Evolutionary conservation across 768 basidiomycete species (phyloP).

Genomic region (Floccularia luteovirens): DNA sequence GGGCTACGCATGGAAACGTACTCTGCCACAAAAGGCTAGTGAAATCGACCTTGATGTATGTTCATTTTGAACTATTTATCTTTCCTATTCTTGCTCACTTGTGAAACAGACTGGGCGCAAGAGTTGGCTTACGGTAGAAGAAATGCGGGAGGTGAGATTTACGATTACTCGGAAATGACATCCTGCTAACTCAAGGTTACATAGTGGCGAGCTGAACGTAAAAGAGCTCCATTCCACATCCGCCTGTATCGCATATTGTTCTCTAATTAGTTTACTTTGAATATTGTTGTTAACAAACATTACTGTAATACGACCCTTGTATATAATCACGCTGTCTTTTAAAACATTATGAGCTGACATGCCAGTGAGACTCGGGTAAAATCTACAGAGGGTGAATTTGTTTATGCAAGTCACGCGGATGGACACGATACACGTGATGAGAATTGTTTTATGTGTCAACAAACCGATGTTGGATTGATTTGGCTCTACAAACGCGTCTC

Average conservation of each 20-base stretch:
- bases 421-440: conserved; percentile 13
- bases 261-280: too few species aligned
- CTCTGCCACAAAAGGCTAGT: conserved; percentile 22
- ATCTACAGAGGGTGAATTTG: too few species aligned
- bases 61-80: too few species aligned
- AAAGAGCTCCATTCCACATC: conserved; percentile 24
- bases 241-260: conserved; percentile 32
- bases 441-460: conserved; percentile 11
- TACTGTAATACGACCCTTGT: too few species aligned
- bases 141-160: conserved; percentile 30
- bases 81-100: too few species aligned
- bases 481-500: conserved; percentile 15
- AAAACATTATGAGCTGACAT: too few species aligned
- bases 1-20: conserved; percentile 33
- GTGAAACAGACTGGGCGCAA: conserved; percentile 40
- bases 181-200: not conserved
- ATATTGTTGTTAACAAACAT: too few species aligned
- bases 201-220: conserved; percentile 31
- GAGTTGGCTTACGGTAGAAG: conserved; percentile 36
- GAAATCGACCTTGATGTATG: conserved; percentile 38
- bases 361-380: too few species aligned
- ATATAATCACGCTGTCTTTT: too few species aligned
- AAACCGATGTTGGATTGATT: conserved; percentile 15
- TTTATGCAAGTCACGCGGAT: too few species aligned
- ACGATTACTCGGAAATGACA: not conserved